These are phyloP conservation scores for Debaryomyces nepalensis DNA, from an alignment of 1,139 yeast species.

Conservation along the genomic window DNA sequence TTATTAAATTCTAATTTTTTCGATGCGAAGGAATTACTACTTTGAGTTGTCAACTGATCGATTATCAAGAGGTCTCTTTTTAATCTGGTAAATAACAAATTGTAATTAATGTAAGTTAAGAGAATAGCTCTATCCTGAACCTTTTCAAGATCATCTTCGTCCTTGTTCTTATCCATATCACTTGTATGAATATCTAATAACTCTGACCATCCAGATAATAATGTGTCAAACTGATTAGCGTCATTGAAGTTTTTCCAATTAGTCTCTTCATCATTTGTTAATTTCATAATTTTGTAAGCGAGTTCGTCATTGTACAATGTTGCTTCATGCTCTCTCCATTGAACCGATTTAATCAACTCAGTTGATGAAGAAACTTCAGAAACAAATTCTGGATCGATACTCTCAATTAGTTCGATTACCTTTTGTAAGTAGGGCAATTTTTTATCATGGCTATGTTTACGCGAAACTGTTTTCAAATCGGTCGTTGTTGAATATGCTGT, in stretches of 20 bases:
- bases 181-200: constrained; percentile 51
- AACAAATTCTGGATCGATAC: constrained; percentile 47
- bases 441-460: constrained; percentile 44
- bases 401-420: constrained; percentile 42
- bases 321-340: constrained; percentile 82
- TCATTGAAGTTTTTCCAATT: constrained; percentile 26
- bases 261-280: constrained; percentile 36
- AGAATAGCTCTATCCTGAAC: constrained; percentile 77
- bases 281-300: constrained; percentile 59
- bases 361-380: constrained; percentile 36
- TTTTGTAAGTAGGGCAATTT: constrained; percentile 39
- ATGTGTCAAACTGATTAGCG: constrained; percentile 36
- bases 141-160: constrained; percentile 54
- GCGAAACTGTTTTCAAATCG: constrained; percentile 53
- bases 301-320: constrained; percentile 70
- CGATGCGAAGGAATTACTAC: constrained; percentile 13
- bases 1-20: constrained; percentile 40
- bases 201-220: constrained; percentile 43
- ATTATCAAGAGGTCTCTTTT: constrained; percentile 68
- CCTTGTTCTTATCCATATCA: constrained; percentile 49
- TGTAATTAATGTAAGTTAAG: constrained; percentile 74
- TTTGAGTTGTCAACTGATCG: constrained; percentile 29
- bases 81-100: constrained; percentile 65
- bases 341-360: constrained; percentile 41
- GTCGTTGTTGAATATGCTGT: constrained; percentile 28